Base-by-base conservation (phyloP, 164 flowering plant species). In the Warburgia ugandensis region DNA sequence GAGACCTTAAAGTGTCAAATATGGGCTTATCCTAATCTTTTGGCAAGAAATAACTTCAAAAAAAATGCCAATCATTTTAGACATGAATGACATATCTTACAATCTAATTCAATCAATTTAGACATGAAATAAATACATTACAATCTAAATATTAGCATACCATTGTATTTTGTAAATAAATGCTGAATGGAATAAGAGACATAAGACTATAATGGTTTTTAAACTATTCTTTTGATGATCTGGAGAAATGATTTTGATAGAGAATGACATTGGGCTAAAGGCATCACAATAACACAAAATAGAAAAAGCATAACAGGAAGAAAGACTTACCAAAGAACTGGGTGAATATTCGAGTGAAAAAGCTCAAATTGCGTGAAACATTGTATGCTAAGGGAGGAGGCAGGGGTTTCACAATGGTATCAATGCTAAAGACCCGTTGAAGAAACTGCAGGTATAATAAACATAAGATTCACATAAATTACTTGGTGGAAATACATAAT, bases 321-420 rank as follows among this genome's bases (percentile, higher is more conserved):
- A 28, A 39, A 35, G 48, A 58, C 94, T 66, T 67, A 91, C 98
- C 96, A 60, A 81, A 83, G 74, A 91, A 91, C 67, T 91, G 98
- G 0, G 96, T 87, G 66, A 91, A 91, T 68, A 91, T 91, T 28
- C 94, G 80, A 1, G 98, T 85, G 75, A 91, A 91, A 78, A 91
- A 91, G 73, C 66, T 77, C 84, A 87, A 76, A 68, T 88, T 91
- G 55, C 96, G 96, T 6, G 96, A 77, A 32, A 73, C 88, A 67
- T 80, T 77, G 66, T 87, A 83, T 0, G 86, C 87, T 74, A 85
- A 46, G 25, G 82, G 71, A 43, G 92, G 88, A 62, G 98, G 98
- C 65, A 91, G 98, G 59, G 98, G 98, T 59, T 91, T 91, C 62
- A 91, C 98, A 50, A 91, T 14, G 13, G 98, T 91, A 69, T 91